Evolutionary conservation across 169 alveolate genomes (phyloP), one percentile per base, ranked within the genome.

Genomic region (Theileria orientalis): DNA sequence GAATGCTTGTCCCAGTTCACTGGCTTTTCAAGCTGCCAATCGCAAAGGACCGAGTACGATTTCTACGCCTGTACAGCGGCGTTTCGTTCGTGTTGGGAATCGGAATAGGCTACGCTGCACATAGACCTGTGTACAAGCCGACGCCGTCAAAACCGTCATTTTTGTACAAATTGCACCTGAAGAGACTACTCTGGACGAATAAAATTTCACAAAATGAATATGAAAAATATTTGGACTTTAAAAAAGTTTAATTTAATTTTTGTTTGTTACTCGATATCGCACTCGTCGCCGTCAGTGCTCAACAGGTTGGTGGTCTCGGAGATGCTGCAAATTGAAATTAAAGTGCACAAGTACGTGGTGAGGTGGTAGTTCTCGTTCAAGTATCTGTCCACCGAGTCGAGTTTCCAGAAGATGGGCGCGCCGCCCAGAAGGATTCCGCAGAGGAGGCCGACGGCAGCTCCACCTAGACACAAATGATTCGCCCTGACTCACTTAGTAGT

Each of bases 11-110:
- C 33, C 87, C 87, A 13, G 49, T 84, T 11, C 76, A 79, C 30
- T 79, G 76, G 79, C 52, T 79, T 0, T 79, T 79, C 72, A 79
- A 79, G 64, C 83, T 79, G 37, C 72, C 76, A 19, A 71, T 79
- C 70, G 87, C 87, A 61, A 79, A 79, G 69, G 87, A 79, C 51
- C 68, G 87, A 2, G 87, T 79, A 13, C 69, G 83, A 16, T 79
- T 79, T 33, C 33, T 79, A 69, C 69, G 87, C 29, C 54, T 70
- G 2, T 79, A 79, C 66, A 16, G 73, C 42, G 41, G 76, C 1
- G 82, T 67, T 35, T 71, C 77, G 13, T 51, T 79, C 19, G 40
- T 27, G 40, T n/a, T 79, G 33, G 87, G 87, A 3, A 19, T 79
- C 19, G 70, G 82, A 2, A 3, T 79, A n/a, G 76, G 69, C 35